These are phyloP conservation scores for Phaeosphaeriaceae sp. DNA, from an alignment of 2,329 filamentous ascomycete species.

Conservation along the genomic window DNA sequence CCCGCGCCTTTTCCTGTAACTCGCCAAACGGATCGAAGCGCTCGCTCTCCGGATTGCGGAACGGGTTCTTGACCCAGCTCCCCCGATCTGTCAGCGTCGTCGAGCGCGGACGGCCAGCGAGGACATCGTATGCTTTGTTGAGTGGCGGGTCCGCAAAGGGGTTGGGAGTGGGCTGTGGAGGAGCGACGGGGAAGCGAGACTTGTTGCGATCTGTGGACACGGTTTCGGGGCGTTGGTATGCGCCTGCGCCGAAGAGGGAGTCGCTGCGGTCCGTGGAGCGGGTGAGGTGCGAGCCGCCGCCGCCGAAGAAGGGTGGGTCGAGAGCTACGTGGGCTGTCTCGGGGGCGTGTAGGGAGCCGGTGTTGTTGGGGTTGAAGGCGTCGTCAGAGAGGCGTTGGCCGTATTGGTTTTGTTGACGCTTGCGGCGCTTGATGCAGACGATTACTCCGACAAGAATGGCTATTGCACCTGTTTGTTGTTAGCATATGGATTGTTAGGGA, in stretches of 20 bases:
- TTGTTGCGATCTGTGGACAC: slow-evolving; percentile 35
- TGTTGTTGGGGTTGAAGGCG: slow-evolving; percentile 36
- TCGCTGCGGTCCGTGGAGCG: slow-evolving; percentile 32
- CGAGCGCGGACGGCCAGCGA: slow-evolving; percentile 39
- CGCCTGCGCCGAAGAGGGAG: slow-evolving; percentile 34
- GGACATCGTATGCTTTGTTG: slow-evolving; percentile 47
- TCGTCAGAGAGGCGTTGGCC: slow-evolving; percentile 30
- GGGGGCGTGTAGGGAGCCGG: slow-evolving; percentile 24
- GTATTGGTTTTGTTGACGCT: slow-evolving; percentile 20
- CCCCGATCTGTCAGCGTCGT: slow-evolving; percentile 46
- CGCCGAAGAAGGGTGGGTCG: slow-evolving; percentile 16
- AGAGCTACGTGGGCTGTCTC: slow-evolving; percentile 30
- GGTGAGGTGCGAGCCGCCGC: slow-evolving; percentile 25
- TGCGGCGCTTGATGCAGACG: slow-evolving; percentile 35
- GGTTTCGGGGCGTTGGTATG: slow-evolving; percentile 42
- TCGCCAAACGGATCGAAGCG: slow-evolving; percentile 49
- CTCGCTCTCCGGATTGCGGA: slow-evolving; percentile 43
- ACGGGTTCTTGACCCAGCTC: slow-evolving; percentile 45
- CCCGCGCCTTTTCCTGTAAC: slow-evolving; percentile 40
- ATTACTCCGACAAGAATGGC: slow-evolving; percentile 31
- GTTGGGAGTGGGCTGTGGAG: slow-evolving; percentile 40
- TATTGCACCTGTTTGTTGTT: slow-evolving; percentile 31
- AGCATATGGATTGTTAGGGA: not conserved
- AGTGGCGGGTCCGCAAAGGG: slow-evolving; percentile 45
- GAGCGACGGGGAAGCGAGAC: slow-evolving; percentile 23